These are phyloP conservation scores for Lepidopterella palustris DNA, from an alignment of 495 filamentous ascomycete genomes.

Conservation along the genomic window DNA sequence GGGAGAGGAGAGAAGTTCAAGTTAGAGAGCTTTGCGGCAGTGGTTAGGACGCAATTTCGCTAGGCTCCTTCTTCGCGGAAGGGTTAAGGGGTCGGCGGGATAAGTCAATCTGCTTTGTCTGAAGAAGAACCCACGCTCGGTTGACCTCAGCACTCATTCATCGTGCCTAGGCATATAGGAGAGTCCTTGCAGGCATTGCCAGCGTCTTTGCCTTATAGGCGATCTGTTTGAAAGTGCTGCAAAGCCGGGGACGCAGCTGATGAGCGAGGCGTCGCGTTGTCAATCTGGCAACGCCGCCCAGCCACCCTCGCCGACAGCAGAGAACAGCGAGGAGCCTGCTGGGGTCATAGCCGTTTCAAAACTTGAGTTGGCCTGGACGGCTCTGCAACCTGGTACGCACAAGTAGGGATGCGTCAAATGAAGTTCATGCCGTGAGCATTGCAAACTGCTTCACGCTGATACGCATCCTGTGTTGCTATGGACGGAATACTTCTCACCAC, in stretches of 20 bases:
- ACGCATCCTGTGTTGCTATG: not conserved
- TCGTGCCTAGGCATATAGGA: not conserved
- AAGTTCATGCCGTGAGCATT: not conserved
- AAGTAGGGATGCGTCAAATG: slow-evolving; percentile 1
- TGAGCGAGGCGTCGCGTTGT: not conserved
- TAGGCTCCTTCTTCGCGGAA: not conserved
- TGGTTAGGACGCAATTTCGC: not conserved
- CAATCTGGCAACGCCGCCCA: slow-evolving; percentile 1
- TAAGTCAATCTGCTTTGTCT: not conserved
- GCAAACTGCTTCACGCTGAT: not conserved
- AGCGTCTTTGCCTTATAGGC: not conserved
- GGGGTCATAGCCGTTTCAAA: slow-evolving; percentile 1
- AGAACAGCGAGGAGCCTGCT: not conserved
- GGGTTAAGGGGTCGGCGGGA: not conserved
- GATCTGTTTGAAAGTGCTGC: not conserved
- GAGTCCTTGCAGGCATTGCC: not conserved
- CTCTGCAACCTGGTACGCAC: slow-evolving; percentile 2
- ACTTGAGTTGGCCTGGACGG: not conserved
- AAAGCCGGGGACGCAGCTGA: not conserved
- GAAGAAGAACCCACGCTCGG: not conserved
- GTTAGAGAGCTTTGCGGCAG: not conserved
- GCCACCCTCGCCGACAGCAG: slow-evolving; percentile 2
- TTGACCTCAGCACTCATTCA: not conserved
- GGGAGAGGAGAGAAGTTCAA: not conserved
- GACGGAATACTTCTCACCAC: too few relatives aligned